Evolutionary conservation across 495 filamentous ascomycete genomes (phyloP), one percentile per base, ranked within the genome.

Genomic region (Ramalina intermedia): DNA sequence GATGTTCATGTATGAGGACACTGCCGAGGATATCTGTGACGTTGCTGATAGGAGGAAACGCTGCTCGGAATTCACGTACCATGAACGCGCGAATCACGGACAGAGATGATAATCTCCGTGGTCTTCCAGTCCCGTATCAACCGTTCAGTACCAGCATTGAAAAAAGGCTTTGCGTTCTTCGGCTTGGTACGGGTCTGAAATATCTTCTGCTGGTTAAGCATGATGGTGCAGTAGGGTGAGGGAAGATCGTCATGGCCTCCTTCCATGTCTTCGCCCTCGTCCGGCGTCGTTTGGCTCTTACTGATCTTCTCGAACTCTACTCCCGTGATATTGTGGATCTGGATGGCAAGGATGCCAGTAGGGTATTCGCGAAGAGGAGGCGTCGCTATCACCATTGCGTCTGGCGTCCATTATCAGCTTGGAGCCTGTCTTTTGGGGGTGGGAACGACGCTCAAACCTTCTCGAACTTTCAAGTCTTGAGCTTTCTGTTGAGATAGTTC

Each of bases 121-220:
- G 64, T 71, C 13, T 63, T 65, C 72, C 77, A 84, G 58, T 87
- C 77, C n/a, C 75, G 67, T 36, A 85, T 68, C 39, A 84, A 80
- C 3, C 79, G 69, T 54, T 87, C 82, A 0, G 75, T 81, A n/a
- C 78, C 79, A 1, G 82, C 82, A 53, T 85, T 87, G 70, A 84
- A 85, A 60, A 85, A 87, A 1, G 82, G 82, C 49, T 81, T 83
- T 1, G 76, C 70, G 48, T 81, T 85, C 66, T 84, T 85, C 4
- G 82, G 82, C 56, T 87, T 87, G 6, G 82, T 82, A 11, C 82
- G 64, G 0, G 82, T 83, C 48, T 69, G 75, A 60, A 80, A 87
- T 24, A 84, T 69, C 53, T 82, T 84, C 41, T 71, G 69, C 49
- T 85, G 78, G 55, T 85, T 82, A 43, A 85, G 59, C 41, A 85